A percentile compares a stretch with the other conserved stretches of the same genome.
phyloP scores from a whole-genome alignment of 768 basidiomycete genomes.

The Suillus tomentosus region DNA sequence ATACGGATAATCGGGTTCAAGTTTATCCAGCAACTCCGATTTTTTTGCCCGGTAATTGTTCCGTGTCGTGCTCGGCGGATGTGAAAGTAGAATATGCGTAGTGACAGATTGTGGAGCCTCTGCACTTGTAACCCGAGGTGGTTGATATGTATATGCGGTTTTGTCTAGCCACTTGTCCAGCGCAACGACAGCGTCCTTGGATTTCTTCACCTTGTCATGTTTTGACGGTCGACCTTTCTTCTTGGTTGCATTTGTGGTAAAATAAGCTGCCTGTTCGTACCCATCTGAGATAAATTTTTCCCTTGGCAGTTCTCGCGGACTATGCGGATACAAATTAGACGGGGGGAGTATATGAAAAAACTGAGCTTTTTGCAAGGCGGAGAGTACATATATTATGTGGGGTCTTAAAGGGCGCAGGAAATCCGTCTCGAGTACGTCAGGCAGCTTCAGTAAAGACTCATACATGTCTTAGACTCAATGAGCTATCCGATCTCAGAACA shows the following conservation, averaged over 20 bases:
- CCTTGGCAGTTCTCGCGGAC: slow-evolving; percentile 68
- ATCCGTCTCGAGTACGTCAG: slow-evolving; percentile 43
- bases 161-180: slow-evolving; percentile 54
- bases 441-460: slow-evolving; percentile 48
- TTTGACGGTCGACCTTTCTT: slow-evolving; percentile 67
- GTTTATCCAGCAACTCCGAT: slow-evolving; percentile 37
- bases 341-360: slow-evolving; percentile 65
- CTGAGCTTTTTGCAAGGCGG: slow-evolving; percentile 45
- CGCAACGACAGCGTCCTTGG: slow-evolving; percentile 47
- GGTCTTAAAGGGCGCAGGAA: slow-evolving; percentile 50
- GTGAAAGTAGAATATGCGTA: slow-evolving; percentile 36
- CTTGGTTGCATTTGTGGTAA: slow-evolving; percentile 34
- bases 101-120: slow-evolving; percentile 17
- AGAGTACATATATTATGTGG: slow-evolving; percentile 51
- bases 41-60: slow-evolving; percentile 48
- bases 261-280: slow-evolving; percentile 1
- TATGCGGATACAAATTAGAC: slow-evolving; percentile 49
- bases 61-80: slow-evolving; percentile 35
- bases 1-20: slow-evolving; percentile 30
- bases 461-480: slow-evolving; percentile 53
- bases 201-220: slow-evolving; percentile 58
- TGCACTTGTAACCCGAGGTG: slow-evolving; percentile 3
- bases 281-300: slow-evolving; percentile 54
- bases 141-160: slow-evolving; percentile 28
- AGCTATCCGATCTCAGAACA: not conserved